Conservation (phyloP, 192 early-diverging fungal genomes). For the Podila epicladia region DNA sequence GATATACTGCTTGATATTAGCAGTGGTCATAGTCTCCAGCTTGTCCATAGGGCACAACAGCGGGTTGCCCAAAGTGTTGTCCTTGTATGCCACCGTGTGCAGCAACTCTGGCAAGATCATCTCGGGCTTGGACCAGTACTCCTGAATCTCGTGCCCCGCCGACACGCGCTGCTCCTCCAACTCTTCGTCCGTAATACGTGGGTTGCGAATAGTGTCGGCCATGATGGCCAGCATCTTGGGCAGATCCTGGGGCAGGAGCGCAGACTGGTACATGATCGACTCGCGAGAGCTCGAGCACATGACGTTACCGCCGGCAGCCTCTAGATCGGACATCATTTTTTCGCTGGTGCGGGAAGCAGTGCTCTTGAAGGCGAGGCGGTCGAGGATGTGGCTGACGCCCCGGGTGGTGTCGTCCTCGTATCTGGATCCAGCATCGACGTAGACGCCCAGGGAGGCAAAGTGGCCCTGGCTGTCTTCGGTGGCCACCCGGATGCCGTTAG, state of each 20-base stretch:
- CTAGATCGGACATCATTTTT: conserved; percentile 79
- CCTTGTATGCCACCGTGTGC: conserved; percentile 83
- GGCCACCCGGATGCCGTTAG: conserved; percentile 91
- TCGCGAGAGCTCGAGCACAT: conserved; percentile 92
- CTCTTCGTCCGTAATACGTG: conserved; percentile 77
- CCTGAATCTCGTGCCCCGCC: conserved; percentile 89
- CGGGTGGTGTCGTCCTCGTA: conserved; percentile 77
- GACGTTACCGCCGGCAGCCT: conserved; percentile 90
- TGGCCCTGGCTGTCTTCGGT: conserved; percentile 87
- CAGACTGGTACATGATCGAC: conserved; percentile 94
- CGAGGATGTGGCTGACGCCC: conserved; percentile 87
- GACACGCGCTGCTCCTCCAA: conserved; percentile 82
- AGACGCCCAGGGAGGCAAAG: conserved; percentile 90
- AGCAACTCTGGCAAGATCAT: conserved; percentile 88
- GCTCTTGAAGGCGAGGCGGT: conserved; percentile 95
- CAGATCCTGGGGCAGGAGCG: conserved; percentile 88
- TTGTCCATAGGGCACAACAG: conserved; percentile 76
- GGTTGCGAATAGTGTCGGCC: conserved; percentile 83
- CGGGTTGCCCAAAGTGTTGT: conserved; percentile 85
- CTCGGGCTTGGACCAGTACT: conserved; percentile 85
- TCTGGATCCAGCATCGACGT: conserved; percentile 90
- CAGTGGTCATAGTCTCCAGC: conserved; percentile 73
- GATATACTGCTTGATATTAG: conserved; percentile 76
- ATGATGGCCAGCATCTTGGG: conserved; percentile 76
- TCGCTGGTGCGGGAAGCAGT: conserved; percentile 75